Conservation (phyloP, 768 basidiomycete species). For the Podaxis sp. region DNA sequence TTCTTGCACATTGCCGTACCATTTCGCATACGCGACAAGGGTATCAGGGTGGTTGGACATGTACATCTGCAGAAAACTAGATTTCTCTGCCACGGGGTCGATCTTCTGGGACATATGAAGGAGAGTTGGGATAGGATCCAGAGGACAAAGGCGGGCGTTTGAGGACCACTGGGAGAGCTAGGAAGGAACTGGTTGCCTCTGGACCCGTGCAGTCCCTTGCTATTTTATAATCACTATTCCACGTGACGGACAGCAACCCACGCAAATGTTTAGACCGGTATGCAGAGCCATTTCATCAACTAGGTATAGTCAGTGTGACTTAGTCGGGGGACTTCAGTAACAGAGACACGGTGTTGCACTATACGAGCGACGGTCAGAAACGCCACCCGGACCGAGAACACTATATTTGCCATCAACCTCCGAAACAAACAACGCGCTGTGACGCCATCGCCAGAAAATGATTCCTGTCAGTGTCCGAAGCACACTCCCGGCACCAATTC, state of each 20-base stretch:
- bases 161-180: too few species aligned
- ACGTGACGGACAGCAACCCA: too few species aligned
- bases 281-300: too few species aligned
- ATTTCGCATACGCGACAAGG: constrained; percentile 78
- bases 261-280: too few species aligned
- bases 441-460: neutral
- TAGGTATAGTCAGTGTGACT: too few species aligned
- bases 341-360: too few species aligned
- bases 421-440: constrained; percentile 6
- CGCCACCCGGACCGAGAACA: neutral
- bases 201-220: too few species aligned
- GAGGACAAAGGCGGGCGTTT: too few species aligned
- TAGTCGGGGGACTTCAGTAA: too few species aligned
- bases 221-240: too few species aligned
- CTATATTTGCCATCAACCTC: neutral
- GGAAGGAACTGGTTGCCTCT: too few species aligned
- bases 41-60: constrained; percentile 86
- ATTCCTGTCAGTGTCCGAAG: neutral
- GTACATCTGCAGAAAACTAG: constrained; percentile 77
- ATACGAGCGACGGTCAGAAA: neutral
- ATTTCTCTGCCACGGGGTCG: constrained; percentile 76
- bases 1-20: constrained; percentile 64
- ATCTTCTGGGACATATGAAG: constrained; percentile 16
- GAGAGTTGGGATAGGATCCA: too few species aligned
- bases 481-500: neutral